phyloP scores from a whole-genome alignment of 2,329 filamentous ascomycete genomes.

The Huntiella abstrusa region DNA sequence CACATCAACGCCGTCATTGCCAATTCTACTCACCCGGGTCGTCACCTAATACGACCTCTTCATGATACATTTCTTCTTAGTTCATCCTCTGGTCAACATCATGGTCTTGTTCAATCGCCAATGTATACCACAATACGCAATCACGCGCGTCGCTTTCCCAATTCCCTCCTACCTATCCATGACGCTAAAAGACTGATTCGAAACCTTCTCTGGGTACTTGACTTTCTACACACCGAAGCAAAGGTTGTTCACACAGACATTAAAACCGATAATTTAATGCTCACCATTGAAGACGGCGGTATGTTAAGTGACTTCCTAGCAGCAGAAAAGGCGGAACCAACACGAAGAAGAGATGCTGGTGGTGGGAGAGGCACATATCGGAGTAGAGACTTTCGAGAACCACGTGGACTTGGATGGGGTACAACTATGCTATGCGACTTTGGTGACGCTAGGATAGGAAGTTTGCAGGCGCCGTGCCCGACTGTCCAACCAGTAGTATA shows the following conservation, averaged over 20 bases:
- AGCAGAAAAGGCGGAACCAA: constrained; percentile 5
- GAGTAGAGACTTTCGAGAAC: constrained; percentile 2
- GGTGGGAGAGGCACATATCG: constrained; percentile 1
- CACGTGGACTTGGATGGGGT: background rate
- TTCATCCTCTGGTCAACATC: constrained; percentile 1
- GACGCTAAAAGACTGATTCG: constrained; percentile 2
- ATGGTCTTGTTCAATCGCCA: constrained; percentile 5
- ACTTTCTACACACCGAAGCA: constrained; percentile 9
- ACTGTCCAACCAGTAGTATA: constrained; percentile 9
- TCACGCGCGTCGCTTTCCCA: constrained; percentile 2
- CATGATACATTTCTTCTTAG: constrained; percentile 5
- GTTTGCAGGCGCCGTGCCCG: constrained; percentile 2
- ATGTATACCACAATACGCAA: constrained; percentile 9
- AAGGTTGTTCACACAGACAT: constrained; percentile 9
- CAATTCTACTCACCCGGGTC: constrained; percentile 5
- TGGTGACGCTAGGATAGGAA: constrained; percentile 8
- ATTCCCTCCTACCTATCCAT: constrained; percentile 1
- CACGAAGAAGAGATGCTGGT: background rate
- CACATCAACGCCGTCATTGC: constrained; percentile 2
- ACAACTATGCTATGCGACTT: constrained; percentile 9
- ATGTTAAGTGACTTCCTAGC: constrained; percentile 7
- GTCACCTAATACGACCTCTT: constrained; percentile 6
- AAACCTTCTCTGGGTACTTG: constrained; percentile 7
- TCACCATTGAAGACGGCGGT: constrained; percentile 10
- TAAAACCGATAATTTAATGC: constrained; percentile 11